Evolutionary conservation across 768 basidiomycete genomes (phyloP).

Genomic region (Lyophyllum semitale): DNA sequence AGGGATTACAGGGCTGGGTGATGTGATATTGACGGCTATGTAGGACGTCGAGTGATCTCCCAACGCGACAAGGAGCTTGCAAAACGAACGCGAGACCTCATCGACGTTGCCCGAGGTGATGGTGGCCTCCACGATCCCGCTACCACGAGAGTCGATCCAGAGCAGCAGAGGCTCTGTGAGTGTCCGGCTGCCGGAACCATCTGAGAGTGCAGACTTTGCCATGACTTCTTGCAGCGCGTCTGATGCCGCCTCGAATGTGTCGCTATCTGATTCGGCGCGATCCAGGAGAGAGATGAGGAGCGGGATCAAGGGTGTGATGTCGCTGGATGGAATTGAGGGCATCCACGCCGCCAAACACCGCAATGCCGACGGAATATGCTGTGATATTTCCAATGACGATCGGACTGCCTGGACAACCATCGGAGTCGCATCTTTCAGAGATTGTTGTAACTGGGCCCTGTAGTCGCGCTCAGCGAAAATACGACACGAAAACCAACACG

Average conservation of each 20-base stretch:
- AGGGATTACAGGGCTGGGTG: constrained; percentile 36
- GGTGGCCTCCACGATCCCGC: constrained; percentile 40
- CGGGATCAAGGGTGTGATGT: constrained; percentile 68
- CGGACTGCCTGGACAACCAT: constrained; percentile 73
- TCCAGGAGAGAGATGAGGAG: constrained; percentile 67
- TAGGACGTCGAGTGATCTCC: constrained; percentile 87
- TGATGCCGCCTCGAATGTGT: constrained; percentile 62
- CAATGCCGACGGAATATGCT: constrained; percentile 69
- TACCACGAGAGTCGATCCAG: constrained; percentile 68
- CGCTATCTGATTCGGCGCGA: constrained; percentile 48
- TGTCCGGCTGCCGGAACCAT: constrained; percentile 67
- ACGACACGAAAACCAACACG: not conserved
- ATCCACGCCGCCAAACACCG: constrained; percentile 88
- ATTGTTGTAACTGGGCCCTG: constrained; percentile 66
- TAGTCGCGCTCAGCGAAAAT: not conserved
- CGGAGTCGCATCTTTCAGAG: constrained; percentile 66
- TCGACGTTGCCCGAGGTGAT: constrained; percentile 44
- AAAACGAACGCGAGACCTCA: constrained; percentile 68
- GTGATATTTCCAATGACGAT: constrained; percentile 46
- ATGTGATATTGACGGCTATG: constrained; percentile 69
- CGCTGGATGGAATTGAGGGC: constrained; percentile 64
- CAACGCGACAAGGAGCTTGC: constrained; percentile 78
- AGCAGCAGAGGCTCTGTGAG: constrained; percentile 86
- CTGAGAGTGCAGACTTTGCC: constrained; percentile 68
- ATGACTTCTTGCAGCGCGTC: constrained; percentile 80